Base-by-base conservation (phyloP, 805 yeast species). In the Wickerhamomyces ciferrii region DNA sequence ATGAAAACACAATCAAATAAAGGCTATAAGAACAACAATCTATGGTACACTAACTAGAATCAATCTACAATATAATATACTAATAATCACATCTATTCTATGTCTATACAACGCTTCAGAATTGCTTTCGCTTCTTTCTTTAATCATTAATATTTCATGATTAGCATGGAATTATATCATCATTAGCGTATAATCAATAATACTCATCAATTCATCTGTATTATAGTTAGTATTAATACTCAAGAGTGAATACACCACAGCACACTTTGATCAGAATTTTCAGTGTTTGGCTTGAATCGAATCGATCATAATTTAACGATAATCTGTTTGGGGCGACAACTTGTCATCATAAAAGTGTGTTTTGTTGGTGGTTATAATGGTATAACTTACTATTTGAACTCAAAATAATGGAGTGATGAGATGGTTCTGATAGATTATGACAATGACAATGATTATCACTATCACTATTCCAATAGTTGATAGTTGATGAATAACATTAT, bases 311-410 rank as follows among this genome's bases (percentile, higher is more conserved):
- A n/a, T 21, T 39, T 17, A 31, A 56, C 62, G 62, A 58, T 56
- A 55, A 58, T 59, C 63, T 51, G 63, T 49, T 59, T 59, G 63
- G 63, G 63, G 63, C 63, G 63, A 59, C 63, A 50, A 45, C 45
- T 53, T 49, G 47, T 53, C 56, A 53, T 59, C 63, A 59, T 50
- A 52, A 52, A 32, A 43, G 34, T n/a, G 34, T 27, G 31, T 8
- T 27, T 27, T 19, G 29, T 37, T 15, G 36, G n/a, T 5, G 15
- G 13, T 2, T n/a, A n/a, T 27, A 3, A 17, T 8, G 3, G 11
- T 8, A 29, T 39, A 31, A 17, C 27, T 29, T 18, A 17, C 29
- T n/a, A n/a, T n/a, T n/a, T n/a, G n/a, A n/a, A n/a, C n/a, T n/a
- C n/a, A n/a, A n/a, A n/a, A n/a, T n/a, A n/a, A n/a, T n/a, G n/a